Evolutionary conservation across 176 grass and related monocot genomes (phyloP), one percentile per base, ranked within the genome.

Genomic region (Aechmea fasciata): DNA sequence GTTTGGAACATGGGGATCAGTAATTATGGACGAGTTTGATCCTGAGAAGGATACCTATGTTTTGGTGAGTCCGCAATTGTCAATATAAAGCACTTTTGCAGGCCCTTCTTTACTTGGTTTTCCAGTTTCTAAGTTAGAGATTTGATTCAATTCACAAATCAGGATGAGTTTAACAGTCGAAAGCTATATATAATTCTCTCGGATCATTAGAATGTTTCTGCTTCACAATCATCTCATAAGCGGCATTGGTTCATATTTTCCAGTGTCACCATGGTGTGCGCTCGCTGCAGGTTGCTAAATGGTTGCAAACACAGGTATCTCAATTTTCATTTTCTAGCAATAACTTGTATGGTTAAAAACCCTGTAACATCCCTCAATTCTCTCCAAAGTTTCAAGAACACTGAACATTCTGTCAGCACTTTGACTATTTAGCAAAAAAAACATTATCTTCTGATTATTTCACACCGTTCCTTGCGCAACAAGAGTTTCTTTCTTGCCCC

Each of bases 11-110:
- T 97, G 94, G 94, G 94, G 89, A 64, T 75, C 89, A 24, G 84
- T 97, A 71, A 90, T 97, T 81, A 85, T 86, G 28, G 87, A 97
- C 67, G 94, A 97, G 65, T 97, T 93, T 65, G 76, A 97, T 77
- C 94, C 94, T 73, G 64, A 87, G 49, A 97, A 97, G 79, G 89
- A 97, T 78, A 97, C 94, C n/a, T 92, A 90, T 47, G 74, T 97
- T 80, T 66, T 97, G 84, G 94, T 97, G 83, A 81, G 33, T 64
- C 68, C 0, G 20, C 50, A 66, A 48, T 75, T 26, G 13, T 71
- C 15, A 2, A 65, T 25, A 33, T 66, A 11, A 64, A 73, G 50
- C n/a, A 14, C 18, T 70, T 68, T 28, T n/a, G 41, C 25, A 15
- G 25, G 20, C 7, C 14, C 69, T 65, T 65, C 49, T 65, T 65